These are phyloP conservation scores for Millerago galiae DNA, from an alignment of 805 yeast genomes.

Conservation along the genomic window DNA sequence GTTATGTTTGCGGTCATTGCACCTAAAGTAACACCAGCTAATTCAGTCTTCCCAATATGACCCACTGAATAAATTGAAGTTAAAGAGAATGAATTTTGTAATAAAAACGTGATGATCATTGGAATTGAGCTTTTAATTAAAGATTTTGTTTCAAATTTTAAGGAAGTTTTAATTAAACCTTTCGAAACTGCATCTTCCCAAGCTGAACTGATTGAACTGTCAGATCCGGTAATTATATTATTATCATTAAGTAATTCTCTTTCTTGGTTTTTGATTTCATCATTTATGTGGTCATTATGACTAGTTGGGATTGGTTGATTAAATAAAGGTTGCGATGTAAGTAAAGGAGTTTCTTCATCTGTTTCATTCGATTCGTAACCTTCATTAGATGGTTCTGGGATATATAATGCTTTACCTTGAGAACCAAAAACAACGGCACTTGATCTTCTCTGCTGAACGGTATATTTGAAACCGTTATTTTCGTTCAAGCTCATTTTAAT, in stretches of 20 bases:
- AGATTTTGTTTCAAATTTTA: slow-evolving; percentile 15
- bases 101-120: slow-evolving; percentile 20
- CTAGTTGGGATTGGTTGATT: not conserved
- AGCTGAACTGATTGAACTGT: slow-evolving; percentile 12
- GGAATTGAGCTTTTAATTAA: slow-evolving; percentile 19
- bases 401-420: slow-evolving; percentile 20
- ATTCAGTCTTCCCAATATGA: slow-evolving; percentile 68
- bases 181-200: slow-evolving; percentile 23
- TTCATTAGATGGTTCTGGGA: slow-evolving; percentile 12
- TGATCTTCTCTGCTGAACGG: slow-evolving; percentile 20
- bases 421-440: slow-evolving; percentile 20
- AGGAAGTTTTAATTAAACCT: slow-evolving; percentile 19
- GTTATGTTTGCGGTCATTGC: slow-evolving; percentile 82
- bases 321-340: not conserved
- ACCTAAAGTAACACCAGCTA: slow-evolving; percentile 80
- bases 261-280: slow-evolving; percentile 18
- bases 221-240: slow-evolving; percentile 12
- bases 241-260: slow-evolving; percentile 18
- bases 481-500: slow-evolving; percentile 3
- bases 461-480: slow-evolving; percentile 20
- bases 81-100: slow-evolving; percentile 23
- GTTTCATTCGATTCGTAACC: not conserved
- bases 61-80: slow-evolving; percentile 46
- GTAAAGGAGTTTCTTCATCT: slow-evolving; percentile 12
- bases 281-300: not conserved